These are phyloP conservation scores for Metschnikowia dekortorum DNA, from an alignment of 805 yeast species.

Conservation along the genomic window DNA sequence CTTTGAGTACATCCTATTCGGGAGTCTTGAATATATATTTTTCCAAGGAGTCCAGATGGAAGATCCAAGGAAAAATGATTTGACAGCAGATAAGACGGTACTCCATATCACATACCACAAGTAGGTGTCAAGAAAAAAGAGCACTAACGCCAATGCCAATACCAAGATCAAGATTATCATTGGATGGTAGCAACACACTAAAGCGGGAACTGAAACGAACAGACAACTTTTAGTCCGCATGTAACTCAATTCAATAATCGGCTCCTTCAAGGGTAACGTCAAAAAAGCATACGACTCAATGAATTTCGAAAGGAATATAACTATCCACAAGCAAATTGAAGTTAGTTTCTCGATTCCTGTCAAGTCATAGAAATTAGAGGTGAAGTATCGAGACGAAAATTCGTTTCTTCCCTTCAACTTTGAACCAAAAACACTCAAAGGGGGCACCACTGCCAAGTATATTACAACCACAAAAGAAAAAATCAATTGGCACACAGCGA, in stretches of 20 bases:
- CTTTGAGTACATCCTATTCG: constrained; percentile 71
- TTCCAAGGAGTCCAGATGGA: constrained; percentile 91
- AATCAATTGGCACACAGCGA: constrained; percentile 53
- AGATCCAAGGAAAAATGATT: constrained; percentile 70
- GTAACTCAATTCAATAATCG: constrained; percentile 61
- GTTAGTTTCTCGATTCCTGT: constrained; percentile 52
- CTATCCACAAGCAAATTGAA: constrained; percentile 66
- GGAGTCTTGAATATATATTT: constrained; percentile 69
- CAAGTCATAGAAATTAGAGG: constrained; percentile 53
- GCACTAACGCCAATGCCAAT: constrained; percentile 55
- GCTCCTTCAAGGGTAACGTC: constrained; percentile 79
- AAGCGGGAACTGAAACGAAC: constrained; percentile 50
- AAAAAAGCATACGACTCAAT: constrained; percentile 90
- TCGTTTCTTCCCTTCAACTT: constrained; percentile 31
- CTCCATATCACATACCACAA: constrained; percentile 84
- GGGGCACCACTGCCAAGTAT: constrained; percentile 60
- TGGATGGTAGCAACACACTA: constrained; percentile 56
- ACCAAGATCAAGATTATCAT: constrained; percentile 50
- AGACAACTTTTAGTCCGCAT: constrained; percentile 59
- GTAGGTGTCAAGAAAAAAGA: constrained; percentile 78
- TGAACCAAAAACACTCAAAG: constrained; percentile 48
- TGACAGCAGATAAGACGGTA: constrained; percentile 64
- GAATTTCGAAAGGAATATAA: constrained; percentile 64
- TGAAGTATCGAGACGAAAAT: constrained; percentile 38
- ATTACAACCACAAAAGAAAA: constrained; percentile 51